phyloP scores from a whole-genome alignment of 31 red algal species.

The Asparagopsis taxiformis region DNA sequence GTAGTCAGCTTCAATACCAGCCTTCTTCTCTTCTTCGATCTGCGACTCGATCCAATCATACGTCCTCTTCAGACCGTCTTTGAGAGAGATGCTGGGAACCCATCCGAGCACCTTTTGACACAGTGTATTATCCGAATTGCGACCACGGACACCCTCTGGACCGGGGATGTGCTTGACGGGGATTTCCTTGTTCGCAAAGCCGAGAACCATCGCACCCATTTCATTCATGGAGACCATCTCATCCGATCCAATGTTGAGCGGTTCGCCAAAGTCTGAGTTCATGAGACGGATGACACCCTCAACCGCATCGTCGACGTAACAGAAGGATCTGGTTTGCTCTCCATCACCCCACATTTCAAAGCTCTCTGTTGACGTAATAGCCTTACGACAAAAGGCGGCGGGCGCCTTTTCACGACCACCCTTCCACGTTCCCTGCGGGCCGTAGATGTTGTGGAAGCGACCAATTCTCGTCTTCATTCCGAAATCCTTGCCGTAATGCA shows the following conservation, averaged over 20 bases:
- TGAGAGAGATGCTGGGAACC: conserved; percentile 72
- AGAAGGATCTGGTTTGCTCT: conserved; percentile 96
- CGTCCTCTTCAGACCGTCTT: conserved; percentile 91
- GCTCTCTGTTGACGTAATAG: conserved; percentile 70
- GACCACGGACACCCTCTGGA: conserved; percentile 92
- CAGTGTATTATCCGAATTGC: conserved; percentile 88
- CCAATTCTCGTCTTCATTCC: conserved; percentile 91
- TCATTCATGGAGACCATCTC: conserved; percentile 99
- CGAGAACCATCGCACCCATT: conserved; percentile 86
- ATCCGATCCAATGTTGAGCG: conserved; percentile 94
- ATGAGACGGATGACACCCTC: conserved; percentile 98
- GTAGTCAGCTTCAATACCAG: conserved; percentile 86
- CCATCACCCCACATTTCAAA: conserved; percentile 99
- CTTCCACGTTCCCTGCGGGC: conserved; percentile 94
- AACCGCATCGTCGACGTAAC: conserved; percentile 96
- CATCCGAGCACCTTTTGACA: conserved; percentile 93
- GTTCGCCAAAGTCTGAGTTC: conserved; percentile 93
- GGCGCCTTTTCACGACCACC: conserved; percentile 98
- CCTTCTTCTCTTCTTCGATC: conserved; percentile 83
- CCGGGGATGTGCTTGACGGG: conserved; percentile 94
- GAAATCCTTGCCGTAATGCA: conserved; percentile 93
- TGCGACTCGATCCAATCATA: conserved; percentile 95
- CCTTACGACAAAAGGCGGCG: conserved; percentile 97
- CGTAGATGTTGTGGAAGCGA: conserved; percentile 99
- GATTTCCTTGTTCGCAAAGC: conserved; percentile 85